These are phyloP conservation scores for Calonectria montana DNA, from an alignment of 2,329 filamentous ascomycete genomes.

Conservation along the genomic window DNA sequence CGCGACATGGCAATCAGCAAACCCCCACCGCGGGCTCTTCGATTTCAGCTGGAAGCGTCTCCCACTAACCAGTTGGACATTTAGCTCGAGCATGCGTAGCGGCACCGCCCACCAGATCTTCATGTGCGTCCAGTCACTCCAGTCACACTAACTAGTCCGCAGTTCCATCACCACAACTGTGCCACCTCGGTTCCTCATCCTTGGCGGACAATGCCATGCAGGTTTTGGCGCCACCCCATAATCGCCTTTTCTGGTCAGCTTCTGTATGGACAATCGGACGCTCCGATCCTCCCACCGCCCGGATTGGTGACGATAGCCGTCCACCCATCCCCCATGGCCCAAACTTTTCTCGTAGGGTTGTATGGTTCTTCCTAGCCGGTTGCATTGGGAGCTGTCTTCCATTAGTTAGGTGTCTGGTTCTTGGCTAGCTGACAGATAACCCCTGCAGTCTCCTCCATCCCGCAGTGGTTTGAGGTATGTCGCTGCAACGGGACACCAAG, in stretches of 20 bases:
- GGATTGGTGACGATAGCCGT: background rate
- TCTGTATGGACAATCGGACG: background rate
- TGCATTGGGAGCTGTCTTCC: background rate
- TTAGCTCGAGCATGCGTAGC: constrained; percentile 3
- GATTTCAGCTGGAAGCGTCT: constrained; percentile 17
- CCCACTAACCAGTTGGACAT: background rate
- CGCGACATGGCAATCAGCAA: constrained; percentile 4
- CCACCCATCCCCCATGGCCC: background rate
- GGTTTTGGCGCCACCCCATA: background rate
- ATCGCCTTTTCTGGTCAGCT: background rate
- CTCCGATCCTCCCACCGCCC: background rate
- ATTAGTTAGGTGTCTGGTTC: background rate
- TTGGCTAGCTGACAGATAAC: background rate
- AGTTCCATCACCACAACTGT: background rate
- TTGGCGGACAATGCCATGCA: background rate
- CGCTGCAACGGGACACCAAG: constrained; percentile 13
- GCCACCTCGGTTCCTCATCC: background rate
- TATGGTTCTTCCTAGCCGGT: background rate
- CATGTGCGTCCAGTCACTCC: background rate
- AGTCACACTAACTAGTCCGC: background rate
- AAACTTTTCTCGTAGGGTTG: background rate
- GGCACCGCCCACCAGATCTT: background rate
- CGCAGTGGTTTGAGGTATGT: constrained; percentile 13
- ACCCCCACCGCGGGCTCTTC: background rate
- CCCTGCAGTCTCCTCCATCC: constrained; percentile 7